phyloP scores from a whole-genome alignment of 208 protist genomes.

The Herpetomonas tarakana region DNA sequence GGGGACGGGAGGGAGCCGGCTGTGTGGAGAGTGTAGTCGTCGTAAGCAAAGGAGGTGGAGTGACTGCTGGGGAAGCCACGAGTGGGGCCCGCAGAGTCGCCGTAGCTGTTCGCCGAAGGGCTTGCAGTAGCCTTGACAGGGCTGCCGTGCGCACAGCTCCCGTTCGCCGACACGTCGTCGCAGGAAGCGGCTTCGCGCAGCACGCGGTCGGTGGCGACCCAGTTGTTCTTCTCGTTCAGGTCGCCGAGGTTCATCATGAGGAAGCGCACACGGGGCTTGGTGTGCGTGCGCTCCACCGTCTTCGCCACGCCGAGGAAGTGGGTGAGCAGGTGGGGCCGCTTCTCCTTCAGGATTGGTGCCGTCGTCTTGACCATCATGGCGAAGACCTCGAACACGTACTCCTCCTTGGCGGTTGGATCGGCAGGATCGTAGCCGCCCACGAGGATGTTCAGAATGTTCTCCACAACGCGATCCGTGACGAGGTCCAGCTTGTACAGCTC shows the following conservation, averaged over 20 bases:
- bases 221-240: slow-evolving; percentile 39
- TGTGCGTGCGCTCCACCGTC: slow-evolving; percentile 56
- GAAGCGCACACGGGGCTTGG: slow-evolving; percentile 64
- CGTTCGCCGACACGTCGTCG: slow-evolving; percentile 29
- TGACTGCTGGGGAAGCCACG: slow-evolving; percentile 4
- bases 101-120: slow-evolving; percentile 18
- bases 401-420: slow-evolving; percentile 41
- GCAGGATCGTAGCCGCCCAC: slow-evolving; percentile 52
- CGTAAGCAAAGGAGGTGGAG: slow-evolving; percentile 12
- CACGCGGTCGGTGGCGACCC: slow-evolving; percentile 29
- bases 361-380: slow-evolving; percentile 54
- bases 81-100: slow-evolving; percentile 10
- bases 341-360: slow-evolving; percentile 28
- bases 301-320: slow-evolving; percentile 59
- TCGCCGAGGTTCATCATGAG: slow-evolving; percentile 83
- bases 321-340: slow-evolving; percentile 31
- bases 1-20: slow-evolving; percentile 12
- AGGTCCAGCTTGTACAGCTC: slow-evolving; percentile 79
- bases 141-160: slow-evolving; percentile 18
- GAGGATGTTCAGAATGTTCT: slow-evolving; percentile 59
- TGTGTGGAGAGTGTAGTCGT: slow-evolving; percentile 10
- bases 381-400: slow-evolving; percentile 83
- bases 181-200: slow-evolving; percentile 30
- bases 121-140: slow-evolving; percentile 15
- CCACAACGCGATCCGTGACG: slow-evolving; percentile 56